Percentiles rank a stretch among this genome's conserved stretches.
Evolutionary conservation across 2,329 filamentous ascomycete species (phyloP).

Genomic region (Cladosporium sp.): DNA sequence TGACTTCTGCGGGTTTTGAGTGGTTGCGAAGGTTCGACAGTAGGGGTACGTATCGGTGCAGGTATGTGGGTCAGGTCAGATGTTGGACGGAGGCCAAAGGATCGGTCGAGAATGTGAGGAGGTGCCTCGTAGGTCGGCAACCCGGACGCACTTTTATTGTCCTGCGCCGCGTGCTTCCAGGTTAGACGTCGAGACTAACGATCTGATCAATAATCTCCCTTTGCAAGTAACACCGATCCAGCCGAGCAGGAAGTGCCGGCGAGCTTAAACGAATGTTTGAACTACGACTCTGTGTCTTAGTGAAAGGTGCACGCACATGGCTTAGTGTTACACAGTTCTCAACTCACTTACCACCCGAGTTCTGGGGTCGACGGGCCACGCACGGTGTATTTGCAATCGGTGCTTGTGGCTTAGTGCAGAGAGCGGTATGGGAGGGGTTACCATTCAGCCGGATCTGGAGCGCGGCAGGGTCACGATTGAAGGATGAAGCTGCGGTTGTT

Average conservation of each 20-base stretch:
- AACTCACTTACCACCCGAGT: not conserved
- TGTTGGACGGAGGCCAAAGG: conserved; percentile 3
- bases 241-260: not conserved
- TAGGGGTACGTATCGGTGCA: not conserved
- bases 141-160: not conserved
- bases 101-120: conserved; percentile 2
- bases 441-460: conserved; percentile 8
- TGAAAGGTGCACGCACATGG: not conserved
- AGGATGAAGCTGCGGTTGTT: not conserved
- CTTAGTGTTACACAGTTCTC: not conserved
- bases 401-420: not conserved
- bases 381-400: not conserved
- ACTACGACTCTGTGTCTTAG: not conserved
- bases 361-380: not conserved
- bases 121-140: not conserved
- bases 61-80: conserved; percentile 6
- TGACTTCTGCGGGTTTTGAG: not conserved
- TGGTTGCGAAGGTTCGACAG: not conserved
- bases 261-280: conserved; percentile 6
- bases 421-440: not conserved
- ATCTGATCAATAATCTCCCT: not conserved
- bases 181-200: not conserved
- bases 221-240: not conserved
- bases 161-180: not conserved
- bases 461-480: not conserved